Base-by-base conservation (phyloP, 1,284 basidiomycete species). In the Cryptococcus depauperatus region DNA sequence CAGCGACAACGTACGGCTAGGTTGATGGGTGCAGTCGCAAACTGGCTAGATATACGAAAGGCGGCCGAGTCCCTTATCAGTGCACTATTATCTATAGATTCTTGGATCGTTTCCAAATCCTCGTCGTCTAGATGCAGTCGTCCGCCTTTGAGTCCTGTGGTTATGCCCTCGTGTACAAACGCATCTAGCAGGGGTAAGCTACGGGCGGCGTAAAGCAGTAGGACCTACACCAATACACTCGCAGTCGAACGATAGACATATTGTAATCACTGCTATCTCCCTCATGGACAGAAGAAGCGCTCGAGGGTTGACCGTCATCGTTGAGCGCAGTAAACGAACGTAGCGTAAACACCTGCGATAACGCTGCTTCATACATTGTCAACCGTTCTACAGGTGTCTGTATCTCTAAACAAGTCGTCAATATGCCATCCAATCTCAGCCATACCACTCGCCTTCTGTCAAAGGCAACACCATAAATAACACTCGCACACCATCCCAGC, bases 401-500 rank as follows among this genome's bases (percentile, higher is more conserved):
- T 57, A 59, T 75, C 73, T 79, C 64, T 58, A 46, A 7, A n/a
- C 0, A 21, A 44, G 28, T 13, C 8, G 30, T n/a, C 13, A 4
- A 33, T 48, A 46, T 48, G 34, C 28, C n/a, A n/a, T 9, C 27
- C n/a, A 16, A 8, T 7, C 35, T 8, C 13, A 11, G 34, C 7
- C 13, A n/a, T 10, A 25, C 37, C 57, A 65, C 71, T 52, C 61
- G 88, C 87, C 85, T 67, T 85, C 82, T 32, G 86, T 81, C 32
- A 92, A 74, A 6, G 88, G 88, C 47, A 87, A 70, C 22, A 88
- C 69, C 35, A 92, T 74, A 21, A 91, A 69, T 27, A 92, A 72
- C 2, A 80, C 79, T 30, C 85, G 76, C 23, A 88, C 81, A 10
- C 88, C 87, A 54, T 92, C 89, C 80, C 85, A 85, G 3, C 82